A percentile compares a stretch with the other conserved stretches of the same genome.
phyloP scores from a whole-genome alignment of 2,329 filamentous ascomycete species.

The Chaetomiaceae sp. region DNA sequence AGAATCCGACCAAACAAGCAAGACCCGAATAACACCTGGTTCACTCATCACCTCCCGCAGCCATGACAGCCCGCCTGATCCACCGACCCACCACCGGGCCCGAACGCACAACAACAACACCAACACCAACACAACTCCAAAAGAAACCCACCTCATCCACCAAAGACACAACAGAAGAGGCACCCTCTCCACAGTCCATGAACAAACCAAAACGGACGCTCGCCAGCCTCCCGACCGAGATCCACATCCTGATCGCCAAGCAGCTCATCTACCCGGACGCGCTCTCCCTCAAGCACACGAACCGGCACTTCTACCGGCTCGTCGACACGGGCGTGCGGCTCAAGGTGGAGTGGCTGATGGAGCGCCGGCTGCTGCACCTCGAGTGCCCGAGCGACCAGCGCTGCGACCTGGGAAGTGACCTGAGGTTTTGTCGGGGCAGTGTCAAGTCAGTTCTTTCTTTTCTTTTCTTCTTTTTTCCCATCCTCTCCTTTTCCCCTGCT shows the following conservation, averaged over 20 bases:
- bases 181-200: too few species aligned
- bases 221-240: slow-evolving; percentile 56
- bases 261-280: slow-evolving; percentile 66
- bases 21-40: too few species aligned
- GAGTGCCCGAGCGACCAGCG: slow-evolving; percentile 57
- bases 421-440: slow-evolving; percentile 56
- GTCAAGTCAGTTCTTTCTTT: slow-evolving; percentile 41
- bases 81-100: slow-evolving; percentile 1
- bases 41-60: too few species aligned
- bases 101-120: background rate
- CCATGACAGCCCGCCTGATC: slow-evolving; percentile 14
- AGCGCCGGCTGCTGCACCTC: slow-evolving; percentile 57
- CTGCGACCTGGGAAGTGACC: slow-evolving; percentile 56
- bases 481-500: too few species aligned
- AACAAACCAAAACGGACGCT: slow-evolving; percentile 28
- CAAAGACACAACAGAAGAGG: too few species aligned
- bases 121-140: background rate
- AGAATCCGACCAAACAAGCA: too few species aligned
- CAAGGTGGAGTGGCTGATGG: slow-evolving; percentile 65
- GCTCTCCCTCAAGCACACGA: slow-evolving; percentile 63
- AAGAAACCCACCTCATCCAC: slow-evolving; percentile 1
- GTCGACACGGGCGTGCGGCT: slow-evolving; percentile 62
- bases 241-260: slow-evolving; percentile 59
- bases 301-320: slow-evolving; percentile 56
- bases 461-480: background rate